Evolutionary conservation across 2,329 filamentous ascomycete genomes (phyloP).

Genomic region (Venturia pyrina): DNA sequence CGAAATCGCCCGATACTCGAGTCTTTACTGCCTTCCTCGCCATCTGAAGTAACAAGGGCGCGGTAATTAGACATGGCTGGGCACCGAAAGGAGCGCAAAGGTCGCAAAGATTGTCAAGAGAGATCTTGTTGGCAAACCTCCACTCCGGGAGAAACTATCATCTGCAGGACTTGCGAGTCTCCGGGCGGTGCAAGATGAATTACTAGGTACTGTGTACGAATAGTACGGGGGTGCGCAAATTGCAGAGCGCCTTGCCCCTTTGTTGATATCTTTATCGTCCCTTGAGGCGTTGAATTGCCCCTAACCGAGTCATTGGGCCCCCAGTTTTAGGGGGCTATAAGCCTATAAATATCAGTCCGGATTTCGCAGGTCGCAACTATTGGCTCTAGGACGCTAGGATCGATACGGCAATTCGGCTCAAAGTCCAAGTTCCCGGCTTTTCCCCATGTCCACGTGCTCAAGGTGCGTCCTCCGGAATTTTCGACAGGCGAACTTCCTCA

Average conservation of each 20-base stretch:
- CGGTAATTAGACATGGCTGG: not conserved
- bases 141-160: not conserved
- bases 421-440: not conserved
- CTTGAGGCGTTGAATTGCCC: not conserved
- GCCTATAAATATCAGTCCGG: not conserved
- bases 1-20: not conserved
- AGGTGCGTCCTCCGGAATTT: not conserved
- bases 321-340: not conserved
- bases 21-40: not conserved
- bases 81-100: not conserved
- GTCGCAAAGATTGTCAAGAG: not conserved
- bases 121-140: not conserved
- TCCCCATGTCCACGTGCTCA: not conserved
- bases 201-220: not conserved
- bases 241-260: not conserved
- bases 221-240: not conserved
- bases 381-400: not conserved
- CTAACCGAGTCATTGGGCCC: not conserved
- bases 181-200: not conserved
- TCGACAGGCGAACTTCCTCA: not conserved
- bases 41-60: not conserved
- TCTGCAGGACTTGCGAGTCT: not conserved
- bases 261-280: not conserved
- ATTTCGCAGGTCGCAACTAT: not conserved
- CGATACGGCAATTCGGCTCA: not conserved